Evolutionary conservation across 1,139 yeast species (phyloP).

Genomic region (Suhomyces maxii): DNA sequence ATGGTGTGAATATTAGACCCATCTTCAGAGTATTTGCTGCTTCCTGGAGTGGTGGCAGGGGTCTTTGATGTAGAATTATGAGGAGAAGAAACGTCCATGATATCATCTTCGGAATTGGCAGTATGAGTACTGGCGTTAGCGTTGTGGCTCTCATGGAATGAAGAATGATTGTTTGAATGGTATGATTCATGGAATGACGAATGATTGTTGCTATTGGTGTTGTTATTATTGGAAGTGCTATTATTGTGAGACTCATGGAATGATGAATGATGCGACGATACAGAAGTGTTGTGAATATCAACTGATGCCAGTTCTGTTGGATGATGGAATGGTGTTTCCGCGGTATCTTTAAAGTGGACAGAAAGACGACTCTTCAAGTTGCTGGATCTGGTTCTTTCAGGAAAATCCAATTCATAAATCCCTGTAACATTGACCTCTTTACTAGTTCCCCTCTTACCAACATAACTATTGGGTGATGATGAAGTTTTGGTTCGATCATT

Average conservation of each 20-base stretch:
- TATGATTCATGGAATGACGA: slow-evolving; percentile 5
- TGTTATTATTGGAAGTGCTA: slow-evolving; percentile 6
- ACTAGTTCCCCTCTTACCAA: slow-evolving; percentile 3
- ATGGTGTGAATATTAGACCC: slow-evolving; percentile 18
- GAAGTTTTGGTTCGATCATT: slow-evolving; percentile 22
- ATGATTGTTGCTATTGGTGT: slow-evolving; percentile 4
- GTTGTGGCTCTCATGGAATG: slow-evolving; percentile 5
- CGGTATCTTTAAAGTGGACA: slow-evolving; percentile 30
- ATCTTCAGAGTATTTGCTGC: slow-evolving; percentile 8
- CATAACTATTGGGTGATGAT: neutral
- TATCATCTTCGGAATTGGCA: slow-evolving; percentile 15
- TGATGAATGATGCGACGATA: slow-evolving; percentile 12
- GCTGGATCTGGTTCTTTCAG: slow-evolving; percentile 20
- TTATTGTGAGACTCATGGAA: slow-evolving; percentile 6
- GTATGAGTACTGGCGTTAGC: slow-evolving; percentile 15
- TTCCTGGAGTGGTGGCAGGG: slow-evolving; percentile 23
- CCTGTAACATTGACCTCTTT: slow-evolving; percentile 24
- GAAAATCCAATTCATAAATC: slow-evolving; percentile 36
- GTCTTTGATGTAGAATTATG: slow-evolving; percentile 14
- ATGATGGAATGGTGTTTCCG: slow-evolving; percentile 3
- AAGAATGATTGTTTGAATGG: slow-evolving; percentile 4
- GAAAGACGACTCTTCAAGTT: slow-evolving; percentile 32
- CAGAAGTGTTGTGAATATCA: slow-evolving; percentile 4
- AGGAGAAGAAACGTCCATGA: slow-evolving; percentile 13
- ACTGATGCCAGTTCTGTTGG: slow-evolving; percentile 3